A percentile compares a stretch with the other conserved stretches of the same genome.
Evolutionary conservation across 768 basidiomycete species (phyloP).

Genomic region (Candolleomyces aberdarensis): DNA sequence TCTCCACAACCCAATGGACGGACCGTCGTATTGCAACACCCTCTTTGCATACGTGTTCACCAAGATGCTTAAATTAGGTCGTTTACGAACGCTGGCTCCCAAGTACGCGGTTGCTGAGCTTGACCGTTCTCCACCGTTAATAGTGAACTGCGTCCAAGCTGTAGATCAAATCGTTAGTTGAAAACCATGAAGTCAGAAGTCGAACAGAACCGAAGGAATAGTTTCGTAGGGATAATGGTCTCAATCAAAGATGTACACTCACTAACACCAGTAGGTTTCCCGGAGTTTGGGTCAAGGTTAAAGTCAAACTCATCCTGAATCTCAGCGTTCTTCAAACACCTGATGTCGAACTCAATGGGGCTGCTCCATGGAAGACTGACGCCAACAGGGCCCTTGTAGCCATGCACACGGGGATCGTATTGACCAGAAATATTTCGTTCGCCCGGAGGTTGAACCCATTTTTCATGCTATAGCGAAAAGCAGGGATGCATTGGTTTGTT

Average conservation of each 20-base stretch:
- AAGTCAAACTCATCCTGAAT: slow-evolving; percentile 8
- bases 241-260: not conserved
- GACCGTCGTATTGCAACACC: not conserved
- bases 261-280: slow-evolving; percentile 11
- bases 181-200: too few species aligned
- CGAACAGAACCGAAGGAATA: too few species aligned
- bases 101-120: not conserved
- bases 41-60: slow-evolving; percentile 13
- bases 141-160: slow-evolving; percentile 4
- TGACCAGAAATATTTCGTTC: not conserved
- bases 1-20: slow-evolving; percentile 3
- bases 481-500: not conserved
- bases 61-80: slow-evolving; percentile 8
- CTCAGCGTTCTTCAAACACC: slow-evolving; percentile 1
- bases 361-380: slow-evolving; percentile 3
- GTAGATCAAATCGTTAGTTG: not conserved
- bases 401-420: not conserved
- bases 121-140: not conserved
- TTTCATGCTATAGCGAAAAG: not conserved
- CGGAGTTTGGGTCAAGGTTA: slow-evolving; percentile 12
- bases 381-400: slow-evolving; percentile 8
- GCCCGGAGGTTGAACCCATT: not conserved
- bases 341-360: slow-evolving; percentile 1
- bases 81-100: not conserved
- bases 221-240: too few species aligned